Evolutionary conservation across 1,284 basidiomycete species (phyloP).

Genomic region (Tylopilus orsonianus): DNA sequence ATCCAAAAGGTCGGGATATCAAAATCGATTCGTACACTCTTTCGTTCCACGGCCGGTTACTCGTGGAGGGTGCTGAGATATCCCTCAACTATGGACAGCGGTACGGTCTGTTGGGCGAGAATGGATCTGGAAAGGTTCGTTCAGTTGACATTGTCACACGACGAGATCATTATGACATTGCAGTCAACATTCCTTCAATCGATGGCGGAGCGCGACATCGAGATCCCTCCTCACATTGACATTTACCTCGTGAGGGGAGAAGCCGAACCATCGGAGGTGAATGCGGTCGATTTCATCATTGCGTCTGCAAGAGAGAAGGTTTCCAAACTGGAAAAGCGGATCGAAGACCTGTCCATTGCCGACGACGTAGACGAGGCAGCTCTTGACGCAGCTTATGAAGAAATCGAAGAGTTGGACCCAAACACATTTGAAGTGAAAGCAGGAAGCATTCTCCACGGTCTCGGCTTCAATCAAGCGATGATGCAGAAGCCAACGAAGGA

Average conservation of each 20-base stretch:
- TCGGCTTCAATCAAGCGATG: conserved; percentile 90
- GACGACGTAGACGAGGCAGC: conserved; percentile 89
- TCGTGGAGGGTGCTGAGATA: conserved; percentile 89
- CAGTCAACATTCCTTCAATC: conserved; percentile 71
- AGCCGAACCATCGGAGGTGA: conserved; percentile 94
- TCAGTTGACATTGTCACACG: conserved; percentile 1
- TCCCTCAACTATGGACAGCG: conserved; percentile 96
- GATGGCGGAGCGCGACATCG: conserved; percentile 90
- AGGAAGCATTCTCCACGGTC: conserved; percentile 93
- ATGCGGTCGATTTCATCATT: conserved; percentile 96
- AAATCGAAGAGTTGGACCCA: conserved; percentile 97
- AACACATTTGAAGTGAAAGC: conserved; percentile 95
- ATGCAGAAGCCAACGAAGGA: conserved; percentile 98
- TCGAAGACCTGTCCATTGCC: conserved; percentile 90
- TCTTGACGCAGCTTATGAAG: conserved; percentile 88
- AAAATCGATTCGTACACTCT: conserved; percentile 97
- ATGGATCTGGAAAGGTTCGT: conserved; percentile 94
- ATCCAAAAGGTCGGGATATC: conserved; percentile 91
- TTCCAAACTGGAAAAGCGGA: conserved; percentile 90
- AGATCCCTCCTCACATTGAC: conserved; percentile 94
- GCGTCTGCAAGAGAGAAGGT: conserved; percentile 93
- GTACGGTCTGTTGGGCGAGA: conserved; percentile 95
- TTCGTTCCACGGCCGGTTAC: conserved; percentile 94
- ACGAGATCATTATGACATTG: conserved; percentile 11
- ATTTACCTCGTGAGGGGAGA: conserved; percentile 97